These are phyloP conservation scores for Aspergillus haitiensis DNA, from an alignment of 495 filamentous ascomycete species.

Conservation along the genomic window DNA sequence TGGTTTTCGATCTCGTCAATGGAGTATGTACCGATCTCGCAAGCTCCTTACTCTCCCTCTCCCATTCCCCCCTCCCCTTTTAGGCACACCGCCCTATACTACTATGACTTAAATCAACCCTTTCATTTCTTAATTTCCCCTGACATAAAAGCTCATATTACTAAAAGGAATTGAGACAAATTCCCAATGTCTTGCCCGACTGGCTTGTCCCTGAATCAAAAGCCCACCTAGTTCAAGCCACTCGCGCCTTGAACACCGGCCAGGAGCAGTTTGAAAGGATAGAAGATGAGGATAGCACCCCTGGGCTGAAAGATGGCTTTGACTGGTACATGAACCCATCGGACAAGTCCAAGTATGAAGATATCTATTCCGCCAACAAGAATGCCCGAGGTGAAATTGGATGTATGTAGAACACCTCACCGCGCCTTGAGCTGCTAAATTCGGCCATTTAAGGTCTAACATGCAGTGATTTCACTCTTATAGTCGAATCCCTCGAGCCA, in stretches of 20 bases:
- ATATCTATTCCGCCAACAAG: slow-evolving; percentile 88
- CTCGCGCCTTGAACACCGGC: slow-evolving; percentile 71
- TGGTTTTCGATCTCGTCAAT: slow-evolving; percentile 96
- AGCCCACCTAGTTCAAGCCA: slow-evolving; percentile 90
- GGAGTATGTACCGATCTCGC: slow-evolving; percentile 60
- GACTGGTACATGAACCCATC: slow-evolving; percentile 98
- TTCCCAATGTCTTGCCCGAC: slow-evolving; percentile 80
- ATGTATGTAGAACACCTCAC: slow-evolving; percentile 53
- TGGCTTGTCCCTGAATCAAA: slow-evolving; percentile 98
- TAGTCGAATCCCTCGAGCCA: slow-evolving; percentile 76
- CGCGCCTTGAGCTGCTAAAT: not conserved
- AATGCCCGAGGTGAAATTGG: slow-evolving; percentile 81
- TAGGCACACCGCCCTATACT: not conserved
- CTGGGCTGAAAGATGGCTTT: slow-evolving; percentile 90
- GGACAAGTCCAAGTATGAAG: slow-evolving; percentile 90
- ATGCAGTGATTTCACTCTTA: slow-evolving; percentile 4
- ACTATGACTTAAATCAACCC: not conserved
- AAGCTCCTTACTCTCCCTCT: not conserved
- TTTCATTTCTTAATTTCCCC: not conserved
- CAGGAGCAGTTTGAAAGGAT: slow-evolving; percentile 79
- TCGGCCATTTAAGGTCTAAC: not conserved
- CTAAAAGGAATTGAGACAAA: slow-evolving; percentile 76
- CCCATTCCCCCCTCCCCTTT: not conserved
- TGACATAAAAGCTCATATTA: slow-evolving; percentile 10
- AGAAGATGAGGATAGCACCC: slow-evolving; percentile 71